Evolutionary conservation across 192 early-diverging fungal species (phyloP), one percentile per base, ranked within the genome.

Genomic region (Coemansia sp.): DNA sequence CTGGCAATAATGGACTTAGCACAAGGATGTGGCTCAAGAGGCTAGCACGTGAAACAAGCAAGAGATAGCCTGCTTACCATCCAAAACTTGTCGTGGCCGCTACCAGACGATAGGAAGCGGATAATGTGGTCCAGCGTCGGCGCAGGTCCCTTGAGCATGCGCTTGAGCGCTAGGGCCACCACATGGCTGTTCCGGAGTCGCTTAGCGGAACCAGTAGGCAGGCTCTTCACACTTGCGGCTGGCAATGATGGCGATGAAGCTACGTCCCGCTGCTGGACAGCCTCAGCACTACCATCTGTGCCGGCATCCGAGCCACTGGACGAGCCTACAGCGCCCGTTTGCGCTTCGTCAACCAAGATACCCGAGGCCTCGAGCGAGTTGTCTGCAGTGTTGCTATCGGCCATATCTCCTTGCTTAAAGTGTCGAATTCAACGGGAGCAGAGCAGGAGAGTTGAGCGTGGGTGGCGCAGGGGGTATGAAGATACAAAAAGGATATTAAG

Each of bases 81-180:
- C 71, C 87, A 82, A 36, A 87, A 81, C 70, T 90, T 90, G 84
- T 90, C 89, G 16, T 87, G 88, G 34, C 89, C 89, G 56, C 89
- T 86, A 50, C 64, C 74, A 25, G 73, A 77, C 1, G 76, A 79
- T 61, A 83, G 39, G 57, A 83, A 83, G 39, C 76, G 72, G 13
- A 92, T 77, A 11, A 90, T 70, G 39, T 84, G 86, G 64, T 92
- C 88, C 18, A 92, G 79, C 13, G 82, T 89, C 12, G 88, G 86
- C 42, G 77, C 89, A 3, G 86, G 83, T 26, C 74, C 73, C 53
- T 83, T 83, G 56, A 83, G 53, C 70, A 72, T 59, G 66, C 81
- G 81, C 33, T 65, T 58, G 20, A 83, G 74, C 25, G 74, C 73
- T 37, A 78, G 62, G 14, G 73, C 66, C 33, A 83, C 59, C n/a